A percentile compares a stretch with the other conserved stretches of the same genome.
phyloP scores from a whole-genome alignment of 208 protist species.

The Leishmania major region DNA sequence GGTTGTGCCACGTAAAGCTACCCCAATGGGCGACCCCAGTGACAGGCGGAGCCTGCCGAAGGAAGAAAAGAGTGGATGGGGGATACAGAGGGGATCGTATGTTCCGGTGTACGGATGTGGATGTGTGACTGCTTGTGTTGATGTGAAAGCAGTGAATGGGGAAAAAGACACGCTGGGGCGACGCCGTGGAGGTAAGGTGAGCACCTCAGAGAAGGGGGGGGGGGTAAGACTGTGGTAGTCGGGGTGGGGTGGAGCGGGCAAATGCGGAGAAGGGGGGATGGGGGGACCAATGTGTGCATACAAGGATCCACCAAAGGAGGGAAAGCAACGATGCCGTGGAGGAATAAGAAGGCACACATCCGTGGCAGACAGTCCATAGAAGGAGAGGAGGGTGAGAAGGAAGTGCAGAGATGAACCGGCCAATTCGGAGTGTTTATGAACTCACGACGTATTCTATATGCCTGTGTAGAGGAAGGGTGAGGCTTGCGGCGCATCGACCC shows the following conservation, averaged over 20 bases:
- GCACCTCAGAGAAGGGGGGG: neutral
- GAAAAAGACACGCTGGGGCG: neutral
- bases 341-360: neutral
- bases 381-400: neutral
- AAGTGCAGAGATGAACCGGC: neutral
- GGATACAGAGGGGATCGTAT: neutral
- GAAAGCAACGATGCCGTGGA: neutral
- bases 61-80: neutral
- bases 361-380: neutral
- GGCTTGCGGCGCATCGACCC: neutral
- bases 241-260: neutral
- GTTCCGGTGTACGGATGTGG: neutral
- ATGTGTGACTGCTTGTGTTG: neutral
- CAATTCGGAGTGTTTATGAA: neutral
- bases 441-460: neutral
- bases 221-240: neutral
- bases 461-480: neutral
- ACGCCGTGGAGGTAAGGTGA: neutral
- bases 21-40: neutral
- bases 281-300: neutral
- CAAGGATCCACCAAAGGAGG: neutral
- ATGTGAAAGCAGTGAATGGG: neutral
- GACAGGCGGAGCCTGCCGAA: neutral
- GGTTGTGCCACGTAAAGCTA: neutral
- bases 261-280: too few species aligned